phyloP scores from a whole-genome alignment of 345 rosid species.

The Murraya paniculata region DNA sequence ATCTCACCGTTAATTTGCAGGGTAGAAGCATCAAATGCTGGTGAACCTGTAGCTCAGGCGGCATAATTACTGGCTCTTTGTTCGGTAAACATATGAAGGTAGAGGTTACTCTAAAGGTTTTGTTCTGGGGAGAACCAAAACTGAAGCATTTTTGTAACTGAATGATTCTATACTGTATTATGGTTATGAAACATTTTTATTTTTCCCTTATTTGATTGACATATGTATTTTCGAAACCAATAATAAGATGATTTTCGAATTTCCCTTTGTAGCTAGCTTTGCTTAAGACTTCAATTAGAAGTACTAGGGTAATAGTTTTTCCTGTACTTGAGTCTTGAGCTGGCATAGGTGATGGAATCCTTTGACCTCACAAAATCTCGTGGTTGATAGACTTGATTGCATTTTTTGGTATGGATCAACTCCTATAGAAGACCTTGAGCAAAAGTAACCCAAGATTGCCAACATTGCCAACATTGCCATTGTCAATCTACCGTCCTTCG shows the following conservation, averaged over 20 bases:
- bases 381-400: background rate
- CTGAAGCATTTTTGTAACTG: background rate
- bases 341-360: background rate
- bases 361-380: background rate
- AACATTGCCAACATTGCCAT: too few species aligned
- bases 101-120: background rate
- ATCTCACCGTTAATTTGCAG: conserved; percentile 30
- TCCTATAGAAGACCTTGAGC: too few species aligned
- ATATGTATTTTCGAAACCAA: background rate
- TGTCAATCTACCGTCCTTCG: too few species aligned
- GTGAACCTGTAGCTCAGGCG: conserved; percentile 58
- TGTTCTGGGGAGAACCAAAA: background rate
- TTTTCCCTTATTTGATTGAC: background rate
- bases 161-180: background rate
- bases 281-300: background rate
- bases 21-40: conserved; percentile 32
- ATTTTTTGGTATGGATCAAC: too few species aligned
- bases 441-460: too few species aligned
- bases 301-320: background rate
- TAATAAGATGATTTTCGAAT: background rate
- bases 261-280: background rate
- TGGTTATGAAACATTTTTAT: background rate
- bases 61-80: conserved; percentile 24
- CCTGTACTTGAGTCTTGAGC: background rate
- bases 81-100: background rate